Base-by-base conservation (phyloP, 805 yeast genomes). In the Candida nonsorbophila region DNA sequence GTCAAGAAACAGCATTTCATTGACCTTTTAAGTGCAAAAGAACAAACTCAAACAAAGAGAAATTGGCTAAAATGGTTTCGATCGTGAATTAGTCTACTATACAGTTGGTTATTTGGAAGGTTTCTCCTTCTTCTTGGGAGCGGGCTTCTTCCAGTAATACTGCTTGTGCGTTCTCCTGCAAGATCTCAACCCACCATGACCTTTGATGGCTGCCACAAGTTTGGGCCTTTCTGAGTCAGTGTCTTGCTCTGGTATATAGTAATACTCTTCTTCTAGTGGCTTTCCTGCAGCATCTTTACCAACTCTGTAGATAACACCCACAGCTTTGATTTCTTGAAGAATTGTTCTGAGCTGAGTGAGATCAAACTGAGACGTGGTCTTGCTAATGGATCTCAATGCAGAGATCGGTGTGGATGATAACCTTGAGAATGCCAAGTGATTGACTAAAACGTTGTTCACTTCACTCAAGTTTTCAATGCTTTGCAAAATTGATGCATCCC, bases 201-300 rank as follows among this genome's bases (percentile, higher is more conserved):
- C 97, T 50, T 85, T 83, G 30, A 86, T 62, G 25, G 83, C 79
- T 28, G 75, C 72, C 5, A 88, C 94, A 40, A 87, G 58, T 27
- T 56, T 55, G 22, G 75, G 77, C 50, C 98, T 77, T 27, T 77
- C 77, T 16, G 50, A 46, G 48, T 90, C 95, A 20, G 58, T 51
- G 55, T 92, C 98, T 25, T 77, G 71, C 42, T 87, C 97, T 3
- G 87, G 78, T 33, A 79, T 77, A 50, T 92, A 92, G 55, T 87
- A 92, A 50, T 85, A 92, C 52, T 92, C 97, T 52, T 86, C 94
- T 42, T 90, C 97, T 38, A 92, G 66, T 3, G 84, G 84, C 53
- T 87, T 86, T 7, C 97, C 98, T 2, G 96, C 94, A 3, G 97
- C 97, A 56, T 92, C 98, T 53, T 87, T 88, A 27, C 97, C 97